Conservation (phyloP, 768 basidiomycete species). For the Mycena polygramma region DNA sequence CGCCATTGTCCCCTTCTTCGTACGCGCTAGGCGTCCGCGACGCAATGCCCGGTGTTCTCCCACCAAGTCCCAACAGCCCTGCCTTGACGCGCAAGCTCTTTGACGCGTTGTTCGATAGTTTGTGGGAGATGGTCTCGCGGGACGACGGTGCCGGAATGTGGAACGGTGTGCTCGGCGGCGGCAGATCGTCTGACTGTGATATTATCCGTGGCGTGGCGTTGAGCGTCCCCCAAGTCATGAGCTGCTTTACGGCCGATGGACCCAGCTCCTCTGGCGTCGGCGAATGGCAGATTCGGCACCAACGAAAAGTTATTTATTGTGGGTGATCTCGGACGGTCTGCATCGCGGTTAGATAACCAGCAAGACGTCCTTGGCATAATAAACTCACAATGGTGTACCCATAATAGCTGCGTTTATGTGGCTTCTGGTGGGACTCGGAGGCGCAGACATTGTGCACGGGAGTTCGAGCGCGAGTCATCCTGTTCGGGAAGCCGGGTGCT, state of each 20-base stretch:
- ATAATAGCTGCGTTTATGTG: constrained; percentile 93
- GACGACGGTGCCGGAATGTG: constrained; percentile 81
- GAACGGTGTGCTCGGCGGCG: constrained; percentile 75
- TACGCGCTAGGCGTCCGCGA: constrained; percentile 48
- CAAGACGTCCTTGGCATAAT: not conserved
- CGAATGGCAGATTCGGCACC: constrained; percentile 87
- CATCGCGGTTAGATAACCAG: constrained; percentile 23
- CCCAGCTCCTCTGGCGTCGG: constrained; percentile 88
- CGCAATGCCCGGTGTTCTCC: constrained; percentile 53
- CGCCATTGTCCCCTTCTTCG: constrained; percentile 72
- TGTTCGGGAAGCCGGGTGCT: constrained; percentile 88
- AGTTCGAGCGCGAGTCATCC: constrained; percentile 62
- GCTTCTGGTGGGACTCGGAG: constrained; percentile 92
- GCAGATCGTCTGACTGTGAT: constrained; percentile 68
- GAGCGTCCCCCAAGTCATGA: constrained; percentile 98
- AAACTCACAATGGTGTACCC: constrained; percentile 89
- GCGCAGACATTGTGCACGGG: constrained; percentile 64
- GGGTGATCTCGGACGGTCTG: constrained; percentile 77
- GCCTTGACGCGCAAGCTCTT: constrained; percentile 86
- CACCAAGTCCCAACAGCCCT: constrained; percentile 62
- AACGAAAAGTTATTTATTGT: constrained; percentile 74
- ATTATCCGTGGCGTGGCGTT: constrained; percentile 93
- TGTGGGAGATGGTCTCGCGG: constrained; percentile 86
- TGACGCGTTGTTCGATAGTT: constrained; percentile 84
- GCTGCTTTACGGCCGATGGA: constrained; percentile 85